Evolutionary conservation across 2,329 filamentous ascomycete species (phyloP).

Genomic region (Fusarium miscanthi): DNA sequence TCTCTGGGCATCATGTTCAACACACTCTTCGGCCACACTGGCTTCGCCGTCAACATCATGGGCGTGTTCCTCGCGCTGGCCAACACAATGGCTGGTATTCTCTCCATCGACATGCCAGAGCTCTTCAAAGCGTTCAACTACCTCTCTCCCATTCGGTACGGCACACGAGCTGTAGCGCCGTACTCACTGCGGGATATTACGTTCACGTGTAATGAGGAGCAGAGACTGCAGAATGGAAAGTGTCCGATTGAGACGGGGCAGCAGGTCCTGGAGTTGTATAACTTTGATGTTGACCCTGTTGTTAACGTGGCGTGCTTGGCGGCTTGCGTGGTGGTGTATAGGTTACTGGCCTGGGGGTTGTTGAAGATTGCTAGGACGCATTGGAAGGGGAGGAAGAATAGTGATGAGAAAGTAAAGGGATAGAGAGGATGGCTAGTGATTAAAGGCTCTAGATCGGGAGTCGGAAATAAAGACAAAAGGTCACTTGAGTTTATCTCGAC

Average conservation of each 20-base stretch:
- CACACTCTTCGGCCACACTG: constrained; percentile 77
- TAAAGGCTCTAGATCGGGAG: fast-evolving
- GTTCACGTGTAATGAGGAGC: constrained; percentile 72
- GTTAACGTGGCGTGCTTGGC: constrained; percentile 72
- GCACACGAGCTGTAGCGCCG: constrained; percentile 72
- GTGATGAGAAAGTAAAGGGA: constrained; percentile 29
- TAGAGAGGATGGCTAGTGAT: neutral
- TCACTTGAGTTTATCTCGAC: fast-evolving
- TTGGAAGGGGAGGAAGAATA: constrained; percentile 55
- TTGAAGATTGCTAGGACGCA: constrained; percentile 65
- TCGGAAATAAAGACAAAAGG: neutral
- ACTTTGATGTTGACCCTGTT: constrained; percentile 69
- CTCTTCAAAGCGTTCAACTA: constrained; percentile 77
- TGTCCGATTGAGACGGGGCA: constrained; percentile 75
- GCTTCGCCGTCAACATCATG: constrained; percentile 80
- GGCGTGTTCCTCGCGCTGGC: constrained; percentile 76
- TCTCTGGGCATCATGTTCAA: constrained; percentile 84
- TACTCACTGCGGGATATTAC: constrained; percentile 70
- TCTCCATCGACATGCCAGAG: constrained; percentile 75
- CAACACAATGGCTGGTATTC: constrained; percentile 76
- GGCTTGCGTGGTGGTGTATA: constrained; percentile 72
- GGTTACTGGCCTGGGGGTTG: constrained; percentile 70
- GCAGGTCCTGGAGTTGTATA: constrained; percentile 75
- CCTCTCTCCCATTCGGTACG: constrained; percentile 77
- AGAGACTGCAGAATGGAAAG: constrained; percentile 67